Evolutionary conservation across 257 asterid genomes (phyloP).

Genomic region (Cynanchum wilfordii): DNA sequence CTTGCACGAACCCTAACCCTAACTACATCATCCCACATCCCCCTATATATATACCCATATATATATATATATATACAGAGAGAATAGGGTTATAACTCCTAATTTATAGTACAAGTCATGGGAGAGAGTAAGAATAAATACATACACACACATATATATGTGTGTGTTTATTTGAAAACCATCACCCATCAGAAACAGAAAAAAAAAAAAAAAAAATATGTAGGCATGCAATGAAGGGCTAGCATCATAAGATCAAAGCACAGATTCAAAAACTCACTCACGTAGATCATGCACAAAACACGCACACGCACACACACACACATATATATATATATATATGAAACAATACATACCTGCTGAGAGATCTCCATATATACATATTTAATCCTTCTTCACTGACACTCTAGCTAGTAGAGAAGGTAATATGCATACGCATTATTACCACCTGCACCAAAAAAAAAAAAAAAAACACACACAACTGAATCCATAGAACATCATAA

Average conservation of each 20-base stretch:
- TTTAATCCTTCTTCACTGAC: background rate
- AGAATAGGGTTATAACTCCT: background rate
- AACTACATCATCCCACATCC: background rate
- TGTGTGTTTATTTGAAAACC: background rate
- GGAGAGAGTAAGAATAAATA: background rate
- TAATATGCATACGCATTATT: background rate
- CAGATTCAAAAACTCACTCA: background rate
- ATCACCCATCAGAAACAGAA: background rate
- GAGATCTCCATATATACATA: background rate
- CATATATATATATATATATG: too few relatives aligned
- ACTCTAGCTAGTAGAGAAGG: background rate
- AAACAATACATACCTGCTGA: background rate
- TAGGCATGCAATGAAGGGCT: slow-evolving; percentile 11
- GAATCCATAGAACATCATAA: background rate
- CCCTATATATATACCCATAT: too few relatives aligned
- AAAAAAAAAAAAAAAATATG: background rate
- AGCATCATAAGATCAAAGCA: background rate
- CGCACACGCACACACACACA: too few relatives aligned
- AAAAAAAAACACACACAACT: background rate
- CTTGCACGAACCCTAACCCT: slow-evolving; percentile 23
- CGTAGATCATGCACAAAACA: slow-evolving; percentile 11
- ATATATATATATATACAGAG: background rate
- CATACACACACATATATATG: too few relatives aligned
- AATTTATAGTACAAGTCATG: background rate
- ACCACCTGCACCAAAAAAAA: background rate